Conservation (phyloP, 306 rosid species). For the Prunus kanzakura region DNA sequence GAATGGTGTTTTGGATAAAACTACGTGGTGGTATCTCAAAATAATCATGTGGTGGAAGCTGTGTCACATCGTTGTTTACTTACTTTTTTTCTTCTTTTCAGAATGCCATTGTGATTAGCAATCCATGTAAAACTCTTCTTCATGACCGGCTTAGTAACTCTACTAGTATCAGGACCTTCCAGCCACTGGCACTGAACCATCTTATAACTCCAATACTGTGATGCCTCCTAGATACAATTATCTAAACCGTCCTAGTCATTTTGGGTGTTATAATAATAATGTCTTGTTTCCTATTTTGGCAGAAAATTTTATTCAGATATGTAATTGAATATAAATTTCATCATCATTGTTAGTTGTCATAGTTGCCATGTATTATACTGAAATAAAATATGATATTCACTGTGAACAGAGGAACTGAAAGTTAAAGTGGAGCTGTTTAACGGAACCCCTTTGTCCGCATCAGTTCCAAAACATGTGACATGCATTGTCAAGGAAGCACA, state of each 20-base stretch:
- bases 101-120: too few species aligned
- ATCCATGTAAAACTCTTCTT: too few species aligned
- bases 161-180: too few species aligned
- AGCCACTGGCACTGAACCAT: background rate
- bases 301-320: background rate
- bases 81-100: too few species aligned
- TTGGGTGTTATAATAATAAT: background rate
- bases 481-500: conserved; percentile 74
- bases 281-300: background rate
- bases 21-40: too few species aligned
- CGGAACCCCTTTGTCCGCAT: conserved; percentile 76
- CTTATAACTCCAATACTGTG: background rate
- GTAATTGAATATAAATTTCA: background rate
- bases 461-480: conserved; percentile 85
- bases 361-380: conserved; percentile 14
- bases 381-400: conserved; percentile 11
- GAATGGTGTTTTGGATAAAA: too few species aligned
- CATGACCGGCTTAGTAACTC: too few species aligned
- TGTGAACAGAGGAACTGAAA: conserved; percentile 74
- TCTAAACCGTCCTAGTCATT: background rate
- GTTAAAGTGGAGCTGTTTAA: conserved; percentile 75
- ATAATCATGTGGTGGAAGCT: too few species aligned
- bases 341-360: background rate
- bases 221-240: background rate
- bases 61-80: too few species aligned